phyloP scores from a whole-genome alignment of 345 rosid genomes.

The Balakata baccata region DNA sequence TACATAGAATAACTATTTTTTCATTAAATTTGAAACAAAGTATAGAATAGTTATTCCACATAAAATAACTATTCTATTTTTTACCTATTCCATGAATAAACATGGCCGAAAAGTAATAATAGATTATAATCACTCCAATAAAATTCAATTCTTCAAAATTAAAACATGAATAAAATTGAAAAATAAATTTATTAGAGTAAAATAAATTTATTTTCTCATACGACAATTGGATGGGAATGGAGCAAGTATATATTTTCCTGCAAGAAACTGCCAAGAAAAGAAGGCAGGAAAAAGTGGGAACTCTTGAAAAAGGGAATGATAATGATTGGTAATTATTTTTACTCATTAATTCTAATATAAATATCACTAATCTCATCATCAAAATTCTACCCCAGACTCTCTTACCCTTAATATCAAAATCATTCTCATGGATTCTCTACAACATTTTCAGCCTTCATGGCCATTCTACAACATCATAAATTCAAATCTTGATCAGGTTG shows the following conservation, averaged over 20 bases:
- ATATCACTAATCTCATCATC: background rate
- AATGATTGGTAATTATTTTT: slow-evolving; percentile 18
- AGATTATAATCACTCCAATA: no score
- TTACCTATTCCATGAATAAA: no score
- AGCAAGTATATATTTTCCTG: background rate
- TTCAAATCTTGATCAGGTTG: slow-evolving; percentile 17
- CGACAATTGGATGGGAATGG: no score
- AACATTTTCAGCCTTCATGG: slow-evolving; percentile 30
- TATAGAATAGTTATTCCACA: no score
- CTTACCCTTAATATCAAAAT: background rate
- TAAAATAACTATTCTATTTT: no score
- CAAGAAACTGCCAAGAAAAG: slow-evolving; percentile 34
- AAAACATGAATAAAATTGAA: no score
- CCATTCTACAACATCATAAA: slow-evolving; percentile 17
- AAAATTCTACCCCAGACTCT: background rate
- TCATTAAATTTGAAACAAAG: no score
- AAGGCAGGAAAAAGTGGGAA: slow-evolving; percentile 24
- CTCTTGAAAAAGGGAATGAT: slow-evolving; percentile 19
- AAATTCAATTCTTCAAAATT: no score
- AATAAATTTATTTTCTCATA: no score
- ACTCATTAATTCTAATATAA: slow-evolving; percentile 18
- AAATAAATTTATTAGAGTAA: no score
- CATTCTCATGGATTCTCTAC: slow-evolving; percentile 25
- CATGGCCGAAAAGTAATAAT: no score
- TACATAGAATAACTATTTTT: no score